These are phyloP conservation scores for Darksidea phi DNA, from an alignment of 495 filamentous ascomycete species.

Conservation along the genomic window DNA sequence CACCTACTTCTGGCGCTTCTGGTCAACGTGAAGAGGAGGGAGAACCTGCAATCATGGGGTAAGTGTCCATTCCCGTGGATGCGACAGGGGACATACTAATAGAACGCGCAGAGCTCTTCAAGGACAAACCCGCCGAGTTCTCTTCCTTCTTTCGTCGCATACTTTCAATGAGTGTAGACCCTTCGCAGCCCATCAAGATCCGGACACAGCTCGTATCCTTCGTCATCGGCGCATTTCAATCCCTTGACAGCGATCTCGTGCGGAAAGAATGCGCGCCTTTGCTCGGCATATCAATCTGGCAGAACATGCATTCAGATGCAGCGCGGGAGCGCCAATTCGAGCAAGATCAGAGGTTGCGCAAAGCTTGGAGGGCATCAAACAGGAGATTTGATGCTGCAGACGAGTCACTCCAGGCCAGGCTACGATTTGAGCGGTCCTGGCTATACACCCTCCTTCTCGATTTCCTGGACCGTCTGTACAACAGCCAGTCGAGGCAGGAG, in stretches of 20 bases:
- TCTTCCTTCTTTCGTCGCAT: constrained; percentile 86
- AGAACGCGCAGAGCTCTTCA: constrained; percentile 63
- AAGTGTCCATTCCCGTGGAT: constrained; percentile 17
- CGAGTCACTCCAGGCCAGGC: constrained; percentile 69
- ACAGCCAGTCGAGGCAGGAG: constrained; percentile 45
- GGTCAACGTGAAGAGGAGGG: constrained; percentile 82
- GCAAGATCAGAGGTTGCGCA: constrained; percentile 67
- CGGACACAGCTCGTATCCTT: constrained; percentile 80
- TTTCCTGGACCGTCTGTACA: constrained; percentile 73
- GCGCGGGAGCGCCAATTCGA: constrained; percentile 67
- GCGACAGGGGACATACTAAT: constrained; percentile 6
- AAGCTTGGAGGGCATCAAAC: constrained; percentile 83
- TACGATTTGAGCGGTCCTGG: constrained; percentile 93
- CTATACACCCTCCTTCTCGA: constrained; percentile 82
- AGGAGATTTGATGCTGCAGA: constrained; percentile 90
- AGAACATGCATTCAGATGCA: constrained; percentile 74
- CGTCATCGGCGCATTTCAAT: constrained; percentile 89
- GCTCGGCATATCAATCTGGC: constrained; percentile 93
- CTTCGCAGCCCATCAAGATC: constrained; percentile 65
- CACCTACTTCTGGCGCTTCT: constrained; percentile 81
- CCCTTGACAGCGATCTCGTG: constrained; percentile 82
- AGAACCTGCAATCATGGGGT: constrained; percentile 86
- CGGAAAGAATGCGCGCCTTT: constrained; percentile 94
- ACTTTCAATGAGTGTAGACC: constrained; percentile 83
- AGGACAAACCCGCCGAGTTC: constrained; percentile 75